Evolutionary conservation across 768 basidiomycete genomes (phyloP).

Genomic region (Exsudoporus frostii): DNA sequence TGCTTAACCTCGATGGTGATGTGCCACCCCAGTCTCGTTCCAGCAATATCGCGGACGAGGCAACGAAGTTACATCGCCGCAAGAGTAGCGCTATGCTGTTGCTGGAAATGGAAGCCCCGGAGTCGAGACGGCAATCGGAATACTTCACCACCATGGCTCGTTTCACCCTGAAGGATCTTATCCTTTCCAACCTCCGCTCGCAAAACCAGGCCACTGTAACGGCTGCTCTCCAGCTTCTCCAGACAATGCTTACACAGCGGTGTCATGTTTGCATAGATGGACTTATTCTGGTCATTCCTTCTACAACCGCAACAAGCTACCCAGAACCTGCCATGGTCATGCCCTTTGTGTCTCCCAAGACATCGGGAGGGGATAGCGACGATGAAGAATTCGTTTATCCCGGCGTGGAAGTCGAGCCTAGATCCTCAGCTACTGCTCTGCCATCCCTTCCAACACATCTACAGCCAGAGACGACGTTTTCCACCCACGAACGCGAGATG

Average conservation of each 20-base stretch:
- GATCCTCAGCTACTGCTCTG: constrained; percentile 12
- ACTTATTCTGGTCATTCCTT: constrained; percentile 68
- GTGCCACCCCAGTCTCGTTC: constrained; percentile 35
- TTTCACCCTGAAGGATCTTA: constrained; percentile 88
- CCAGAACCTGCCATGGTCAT: constrained; percentile 52
- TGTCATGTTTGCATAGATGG: constrained; percentile 61
- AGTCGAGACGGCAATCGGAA: constrained; percentile 63
- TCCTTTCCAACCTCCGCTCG: constrained; percentile 76
- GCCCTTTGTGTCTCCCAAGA: constrained; percentile 19
- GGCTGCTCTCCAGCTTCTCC: constrained; percentile 77
- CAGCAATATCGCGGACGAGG: constrained; percentile 33
- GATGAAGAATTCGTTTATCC: constrained; percentile 50
- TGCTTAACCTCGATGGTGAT: constrained; percentile 40
- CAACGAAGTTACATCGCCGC: constrained; percentile 51
- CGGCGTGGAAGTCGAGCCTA: constrained; percentile 22
- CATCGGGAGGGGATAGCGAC: constrained; percentile 44
- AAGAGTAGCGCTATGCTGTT: constrained; percentile 91
- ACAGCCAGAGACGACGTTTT: constrained; percentile 70
- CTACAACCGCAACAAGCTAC: constrained; percentile 71
- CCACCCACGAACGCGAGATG: constrained; percentile 84
- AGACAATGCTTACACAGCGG: constrained; percentile 69
- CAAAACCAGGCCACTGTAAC: constrained; percentile 60
- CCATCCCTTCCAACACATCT: constrained; percentile 39
- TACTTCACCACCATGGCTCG: constrained; percentile 87
- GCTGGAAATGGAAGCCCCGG: constrained; percentile 81